These are phyloP conservation scores for Chondrostereum purpureum DNA, from an alignment of 1,284 basidiomycete genomes.

Conservation along the genomic window DNA sequence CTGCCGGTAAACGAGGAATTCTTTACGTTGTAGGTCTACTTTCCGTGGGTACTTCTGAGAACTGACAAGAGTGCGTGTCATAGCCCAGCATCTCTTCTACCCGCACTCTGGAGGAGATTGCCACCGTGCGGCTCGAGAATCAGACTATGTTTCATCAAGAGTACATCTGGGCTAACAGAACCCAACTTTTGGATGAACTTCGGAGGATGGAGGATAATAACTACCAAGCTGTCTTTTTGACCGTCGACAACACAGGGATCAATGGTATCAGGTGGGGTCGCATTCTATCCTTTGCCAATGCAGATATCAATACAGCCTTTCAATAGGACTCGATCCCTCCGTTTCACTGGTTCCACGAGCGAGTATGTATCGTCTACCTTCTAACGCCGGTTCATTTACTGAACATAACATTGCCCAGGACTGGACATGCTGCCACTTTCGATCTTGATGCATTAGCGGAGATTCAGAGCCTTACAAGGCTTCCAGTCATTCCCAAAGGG, in stretches of 20 bases:
- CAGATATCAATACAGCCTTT: neutral
- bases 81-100: constrained; percentile 24
- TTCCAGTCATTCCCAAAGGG: constrained; percentile 24
- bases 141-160: constrained; percentile 25
- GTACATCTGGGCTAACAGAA: constrained; percentile 22
- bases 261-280: constrained; percentile 17
- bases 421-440: constrained; percentile 20
- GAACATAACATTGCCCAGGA: constrained; percentile 6
- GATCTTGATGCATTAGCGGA: constrained; percentile 18
- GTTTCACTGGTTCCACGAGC: constrained; percentile 13
- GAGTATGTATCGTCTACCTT: constrained; percentile 12
- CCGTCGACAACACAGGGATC: constrained; percentile 25
- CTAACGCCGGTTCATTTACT: neutral
- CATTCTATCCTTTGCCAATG: neutral
- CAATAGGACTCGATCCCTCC: constrained; percentile 17
- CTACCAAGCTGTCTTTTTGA: constrained; percentile 26
- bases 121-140: constrained; percentile 14
- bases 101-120: constrained; percentile 22
- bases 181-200: constrained; percentile 18
- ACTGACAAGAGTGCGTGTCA: neutral
- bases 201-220: constrained; percentile 19
- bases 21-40: constrained; percentile 18
- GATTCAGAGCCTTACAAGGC: constrained; percentile 20
- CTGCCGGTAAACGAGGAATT: constrained; percentile 20
- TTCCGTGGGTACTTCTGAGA: neutral